These are phyloP conservation scores for Hypholoma fasciculare DNA, from an alignment of 768 basidiomycete genomes.

Conservation along the genomic window DNA sequence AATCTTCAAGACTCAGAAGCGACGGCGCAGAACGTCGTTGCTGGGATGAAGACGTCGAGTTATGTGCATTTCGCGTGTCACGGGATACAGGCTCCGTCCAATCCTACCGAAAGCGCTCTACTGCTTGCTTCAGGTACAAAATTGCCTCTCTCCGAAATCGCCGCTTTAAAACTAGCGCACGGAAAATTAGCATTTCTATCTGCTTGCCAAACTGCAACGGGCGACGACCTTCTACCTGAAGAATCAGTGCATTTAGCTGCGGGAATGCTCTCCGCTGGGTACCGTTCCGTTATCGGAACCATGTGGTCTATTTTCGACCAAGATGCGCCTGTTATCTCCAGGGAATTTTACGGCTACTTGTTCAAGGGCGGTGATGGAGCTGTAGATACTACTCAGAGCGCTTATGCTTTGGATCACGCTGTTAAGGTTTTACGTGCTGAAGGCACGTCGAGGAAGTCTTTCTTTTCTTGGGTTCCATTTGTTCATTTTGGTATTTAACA, in stretches of 20 bases:
- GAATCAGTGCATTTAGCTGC: constrained; percentile 13
- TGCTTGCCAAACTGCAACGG: constrained; percentile 28
- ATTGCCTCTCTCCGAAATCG: not conserved
- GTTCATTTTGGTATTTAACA: not conserved
- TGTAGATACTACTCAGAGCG: not conserved
- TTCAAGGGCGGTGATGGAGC: not conserved
- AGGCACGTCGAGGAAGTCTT: not conserved
- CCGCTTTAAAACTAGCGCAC: not conserved
- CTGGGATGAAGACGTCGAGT: not conserved
- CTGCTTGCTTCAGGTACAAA: not conserved
- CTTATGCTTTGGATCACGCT: not conserved
- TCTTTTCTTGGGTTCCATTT: not conserved
- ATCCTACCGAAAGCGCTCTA: not conserved
- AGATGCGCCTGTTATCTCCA: not conserved
- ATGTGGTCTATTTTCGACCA: constrained; percentile 14
- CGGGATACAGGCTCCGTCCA: not conserved
- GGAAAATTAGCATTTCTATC: constrained; percentile 1
- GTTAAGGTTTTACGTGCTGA: not conserved
- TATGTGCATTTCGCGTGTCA: constrained; percentile 10
- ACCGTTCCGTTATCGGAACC: constrained; percentile 10
- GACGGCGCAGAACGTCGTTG: not conserved
- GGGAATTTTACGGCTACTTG: not conserved
- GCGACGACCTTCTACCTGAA: constrained; percentile 15
- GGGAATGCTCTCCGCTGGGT: constrained; percentile 14
- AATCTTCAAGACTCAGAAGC: not conserved